Conservation (phyloP, 2,329 filamentous ascomycete species). For the Lasiodiplodia theobromae region DNA sequence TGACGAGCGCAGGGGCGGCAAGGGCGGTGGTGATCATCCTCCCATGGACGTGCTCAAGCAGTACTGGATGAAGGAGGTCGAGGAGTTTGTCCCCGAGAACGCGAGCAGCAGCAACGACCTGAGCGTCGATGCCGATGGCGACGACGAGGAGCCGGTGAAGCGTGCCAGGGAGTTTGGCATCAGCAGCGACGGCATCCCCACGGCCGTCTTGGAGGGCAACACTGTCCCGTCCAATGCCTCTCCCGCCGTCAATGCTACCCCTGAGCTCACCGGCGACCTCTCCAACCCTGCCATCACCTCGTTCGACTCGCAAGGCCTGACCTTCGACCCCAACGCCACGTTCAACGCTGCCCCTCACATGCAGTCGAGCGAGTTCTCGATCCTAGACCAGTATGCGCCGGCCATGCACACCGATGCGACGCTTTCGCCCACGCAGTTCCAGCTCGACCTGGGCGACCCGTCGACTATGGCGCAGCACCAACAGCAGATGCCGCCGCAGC, state of each 20-base stretch:
- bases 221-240: constrained; percentile 12
- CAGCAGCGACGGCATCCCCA: constrained; percentile 21
- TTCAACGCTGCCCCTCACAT: constrained; percentile 13
- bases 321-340: constrained; percentile 22
- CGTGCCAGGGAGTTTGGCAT: constrained; percentile 21
- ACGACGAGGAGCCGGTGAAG: constrained; percentile 29
- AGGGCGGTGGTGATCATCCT: constrained; percentile 67
- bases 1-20: constrained; percentile 66
- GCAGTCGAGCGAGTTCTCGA: constrained; percentile 19
- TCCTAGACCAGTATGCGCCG: constrained; percentile 26
- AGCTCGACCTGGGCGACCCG: constrained; percentile 19
- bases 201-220: constrained; percentile 14
- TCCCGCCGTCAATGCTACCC: constrained; percentile 18
- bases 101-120: constrained; percentile 3
- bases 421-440: constrained; percentile 23
- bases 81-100: constrained; percentile 50
- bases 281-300: constrained; percentile 5
- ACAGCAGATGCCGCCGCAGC: constrained; percentile 20
- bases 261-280: constrained; percentile 3
- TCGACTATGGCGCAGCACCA: constrained; percentile 14
- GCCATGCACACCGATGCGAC: constrained; percentile 18
- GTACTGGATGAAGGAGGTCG: constrained; percentile 65
- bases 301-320: constrained; percentile 15
- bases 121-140: constrained; percentile 15
- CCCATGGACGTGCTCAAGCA: constrained; percentile 66